Evolutionary conservation across 78 protist species (phyloP).

Genomic region (Planoprotostelium fungivorum): DNA sequence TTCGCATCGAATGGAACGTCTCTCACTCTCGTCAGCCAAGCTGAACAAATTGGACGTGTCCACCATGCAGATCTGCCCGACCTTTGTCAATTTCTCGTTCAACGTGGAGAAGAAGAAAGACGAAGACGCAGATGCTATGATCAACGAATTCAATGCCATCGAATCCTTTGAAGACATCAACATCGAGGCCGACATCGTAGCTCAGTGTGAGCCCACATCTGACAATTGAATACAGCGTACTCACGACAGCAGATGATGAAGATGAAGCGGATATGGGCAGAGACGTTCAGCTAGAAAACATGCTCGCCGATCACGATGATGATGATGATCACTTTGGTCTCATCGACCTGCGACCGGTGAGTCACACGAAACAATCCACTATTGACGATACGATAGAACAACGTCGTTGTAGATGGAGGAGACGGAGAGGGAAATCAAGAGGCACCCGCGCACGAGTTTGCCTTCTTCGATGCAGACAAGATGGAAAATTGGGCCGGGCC

Average conservation of each 20-base stretch:
- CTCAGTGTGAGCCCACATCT: too few relatives aligned
- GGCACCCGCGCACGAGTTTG: conserved; percentile 35
- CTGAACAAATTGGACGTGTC: conserved; percentile 4
- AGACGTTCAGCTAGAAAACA: neutral
- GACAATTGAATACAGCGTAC: neutral
- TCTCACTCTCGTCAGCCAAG: conserved; percentile 1
- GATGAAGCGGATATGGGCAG: conserved; percentile 12
- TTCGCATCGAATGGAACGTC: conserved; percentile 3
- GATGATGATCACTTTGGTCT: conserved; percentile 6
- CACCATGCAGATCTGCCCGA: conserved; percentile 4
- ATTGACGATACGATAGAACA: conserved; percentile 4
- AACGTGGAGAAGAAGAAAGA: neutral
- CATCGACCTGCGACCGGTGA: neutral
- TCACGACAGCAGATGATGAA: too few relatives aligned
- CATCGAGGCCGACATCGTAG: neutral
- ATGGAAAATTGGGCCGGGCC: conserved; percentile 74
- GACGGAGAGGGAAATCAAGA: conserved; percentile 5
- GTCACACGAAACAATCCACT: neutral
- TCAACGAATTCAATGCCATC: neutral
- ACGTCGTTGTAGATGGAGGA: neutral
- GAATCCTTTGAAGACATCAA: neutral
- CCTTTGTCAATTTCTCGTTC: neutral
- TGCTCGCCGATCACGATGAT: conserved; percentile 6
- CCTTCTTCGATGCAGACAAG: conserved; percentile 12
- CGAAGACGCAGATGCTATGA: neutral